Base-by-base conservation (phyloP, 148 eudicot species). In the Silene latifolia region DNA sequence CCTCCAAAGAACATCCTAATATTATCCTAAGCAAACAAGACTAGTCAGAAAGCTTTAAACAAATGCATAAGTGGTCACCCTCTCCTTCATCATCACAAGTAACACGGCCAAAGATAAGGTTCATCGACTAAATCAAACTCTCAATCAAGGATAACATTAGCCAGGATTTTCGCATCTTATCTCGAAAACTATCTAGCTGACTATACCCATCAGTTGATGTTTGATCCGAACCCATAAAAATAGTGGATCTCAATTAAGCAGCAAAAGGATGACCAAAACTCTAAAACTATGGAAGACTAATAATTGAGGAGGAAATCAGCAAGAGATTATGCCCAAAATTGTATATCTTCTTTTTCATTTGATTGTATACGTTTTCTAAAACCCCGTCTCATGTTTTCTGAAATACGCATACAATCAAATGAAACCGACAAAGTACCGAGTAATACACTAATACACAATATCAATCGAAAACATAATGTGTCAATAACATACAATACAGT, bases 41-140 rank as follows among this genome's bases (percentile, higher is more conserved):
- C 39, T 1, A 4, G 42, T 25, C 59, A 23, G 19, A 25, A 25
- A 14, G 25, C 3, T 35, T 25, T 15, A 70, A 24, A 53, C 54
- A 70, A 6, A 51, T 51, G 25, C 21, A 67, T 7, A 44, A 44
- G 71, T 42, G 71, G 21, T 10, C 54, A n/a, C 17, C 71, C 13
- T 53, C 42, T 51, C 59, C 60, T 15, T 47, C 19, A 51, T 32
- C 53, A 42, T 53, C 73, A 24, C 42, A 53, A 70, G 18, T 3
- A 13, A 15, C 29, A 70, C 60, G 24, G 7, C 21, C 20, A 51
- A 48, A 11, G 54, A 68, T 4, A 68, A 21, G 72, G 23, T 32
- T 70, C n/a, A 67, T 42, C 24, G 73, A 51, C 73, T 51, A 15
- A 51, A 70, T 53, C 73, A 48, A 48, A 51, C 42, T 4, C 12